These are phyloP conservation scores for Pouteria campechiana DNA, from an alignment of 179 eudicot species.

Conservation along the genomic window DNA sequence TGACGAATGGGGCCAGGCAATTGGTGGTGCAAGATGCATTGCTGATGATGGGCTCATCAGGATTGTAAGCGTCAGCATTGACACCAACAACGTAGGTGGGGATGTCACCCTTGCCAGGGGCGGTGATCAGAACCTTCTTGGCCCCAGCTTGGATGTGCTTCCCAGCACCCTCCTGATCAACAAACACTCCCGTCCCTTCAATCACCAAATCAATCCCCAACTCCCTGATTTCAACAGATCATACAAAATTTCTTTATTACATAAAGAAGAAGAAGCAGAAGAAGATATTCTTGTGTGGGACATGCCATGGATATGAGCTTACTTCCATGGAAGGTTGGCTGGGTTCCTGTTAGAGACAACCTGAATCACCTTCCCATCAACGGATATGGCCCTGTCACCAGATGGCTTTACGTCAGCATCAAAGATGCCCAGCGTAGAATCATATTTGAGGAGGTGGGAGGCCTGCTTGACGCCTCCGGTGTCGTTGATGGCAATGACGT, in stretches of 20 bases:
- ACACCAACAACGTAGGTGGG: slow-evolving; percentile 97
- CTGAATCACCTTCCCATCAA: slow-evolving; percentile 80
- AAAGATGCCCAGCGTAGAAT: slow-evolving; percentile 93
- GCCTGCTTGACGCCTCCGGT: slow-evolving; percentile 98
- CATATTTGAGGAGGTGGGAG: slow-evolving; percentile 96
- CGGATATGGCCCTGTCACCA: slow-evolving; percentile 67
- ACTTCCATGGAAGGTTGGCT: slow-evolving; percentile 83
- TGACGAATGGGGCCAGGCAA: slow-evolving; percentile 97
- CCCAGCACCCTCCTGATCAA: slow-evolving; percentile 96
- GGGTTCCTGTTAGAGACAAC: slow-evolving; percentile 93
- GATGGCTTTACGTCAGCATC: slow-evolving; percentile 90
- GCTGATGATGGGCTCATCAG: slow-evolving; percentile 64
- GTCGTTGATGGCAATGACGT: slow-evolving; percentile 84
- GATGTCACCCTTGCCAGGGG: slow-evolving; percentile 95
- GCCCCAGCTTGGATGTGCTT: slow-evolving; percentile 91
- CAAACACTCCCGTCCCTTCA: slow-evolving; percentile 98
- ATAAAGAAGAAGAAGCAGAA: background rate
- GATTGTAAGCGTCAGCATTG: slow-evolving; percentile 57
- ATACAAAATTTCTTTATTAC: no score
- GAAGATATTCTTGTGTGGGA: no score
- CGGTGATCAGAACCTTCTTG: slow-evolving; percentile 90
- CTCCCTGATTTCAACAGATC: slow-evolving; percentile 31
- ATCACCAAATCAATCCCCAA: slow-evolving; percentile 80
- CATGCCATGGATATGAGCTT: no score
- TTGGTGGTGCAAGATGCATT: slow-evolving; percentile 98